Percentiles rank a stretch among this genome's conserved stretches.
Conservation (phyloP, 2,329 filamentous ascomycete species). For the Arachnomyces sp. region DNA sequence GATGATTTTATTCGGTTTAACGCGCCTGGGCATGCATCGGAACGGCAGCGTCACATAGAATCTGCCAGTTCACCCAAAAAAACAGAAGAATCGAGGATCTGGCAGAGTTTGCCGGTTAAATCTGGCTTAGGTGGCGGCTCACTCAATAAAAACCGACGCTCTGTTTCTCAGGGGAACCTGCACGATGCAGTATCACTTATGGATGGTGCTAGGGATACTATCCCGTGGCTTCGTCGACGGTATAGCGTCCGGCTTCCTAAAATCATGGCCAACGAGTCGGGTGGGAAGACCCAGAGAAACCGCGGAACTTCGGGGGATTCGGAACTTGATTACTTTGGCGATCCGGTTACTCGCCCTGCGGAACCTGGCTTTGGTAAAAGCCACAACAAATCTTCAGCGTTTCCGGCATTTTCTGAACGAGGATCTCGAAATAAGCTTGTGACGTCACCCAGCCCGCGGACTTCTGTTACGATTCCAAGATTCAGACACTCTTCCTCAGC, state of each 20-base stretch:
- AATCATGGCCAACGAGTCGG: conserved; percentile 12
- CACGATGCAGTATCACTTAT: conserved; percentile 1
- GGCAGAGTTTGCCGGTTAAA: conserved; percentile 11
- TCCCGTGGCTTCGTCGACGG: conserved; percentile 12
- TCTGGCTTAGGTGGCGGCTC: conserved; percentile 12
- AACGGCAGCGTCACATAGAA: too few relatives aligned
- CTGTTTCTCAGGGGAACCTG: conserved; percentile 13
- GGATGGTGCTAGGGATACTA: neutral
- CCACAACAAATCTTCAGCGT: neutral
- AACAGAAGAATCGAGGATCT: neutral
- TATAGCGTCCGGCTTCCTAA: conserved; percentile 16
- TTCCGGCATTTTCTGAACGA: neutral
- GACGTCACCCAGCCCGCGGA: too few relatives aligned
- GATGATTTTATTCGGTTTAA: too few relatives aligned
- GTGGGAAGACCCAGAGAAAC: neutral
- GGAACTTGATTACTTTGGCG: conserved; percentile 1
- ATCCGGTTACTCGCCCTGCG: conserved; percentile 9
- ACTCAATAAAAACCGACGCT: conserved; percentile 10
- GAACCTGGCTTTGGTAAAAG: conserved; percentile 8
- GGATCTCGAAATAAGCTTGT: too few relatives aligned
- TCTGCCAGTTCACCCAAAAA: neutral
- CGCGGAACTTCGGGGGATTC: neutral
- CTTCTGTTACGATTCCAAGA: too few relatives aligned
- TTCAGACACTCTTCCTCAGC: too few relatives aligned
- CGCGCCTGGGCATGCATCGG: too few relatives aligned